Percentiles rank a stretch among this genome's conserved stretches.
Evolutionary conservation across 2,329 filamentous ascomycete species (phyloP).

Genomic region (Pseudocercospora pini-densiflorae): DNA sequence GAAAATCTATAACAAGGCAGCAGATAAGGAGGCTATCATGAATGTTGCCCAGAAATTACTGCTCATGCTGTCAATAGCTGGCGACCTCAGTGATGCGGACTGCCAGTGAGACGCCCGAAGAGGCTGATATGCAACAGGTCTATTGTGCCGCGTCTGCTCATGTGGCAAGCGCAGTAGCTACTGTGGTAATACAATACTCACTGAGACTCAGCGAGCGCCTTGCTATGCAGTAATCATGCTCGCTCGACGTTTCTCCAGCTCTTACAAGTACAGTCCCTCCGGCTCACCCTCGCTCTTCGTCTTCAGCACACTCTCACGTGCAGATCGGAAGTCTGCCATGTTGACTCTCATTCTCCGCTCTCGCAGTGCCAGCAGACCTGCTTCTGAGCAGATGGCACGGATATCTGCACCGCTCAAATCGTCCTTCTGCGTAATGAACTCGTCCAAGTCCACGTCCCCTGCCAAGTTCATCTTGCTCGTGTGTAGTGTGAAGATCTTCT

Average conservation of each 20-base stretch:
- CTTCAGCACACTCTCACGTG: conserved; percentile 91
- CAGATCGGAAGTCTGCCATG: conserved; percentile 96
- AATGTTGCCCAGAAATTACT: too few species aligned
- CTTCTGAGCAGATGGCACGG: conserved; percentile 98
- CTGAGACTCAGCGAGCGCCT: conserved; percentile 6
- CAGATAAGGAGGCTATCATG: background rate
- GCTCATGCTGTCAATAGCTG: background rate
- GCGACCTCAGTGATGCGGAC: background rate
- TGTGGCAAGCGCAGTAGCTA: conserved; percentile 21
- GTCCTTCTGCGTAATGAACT: conserved; percentile 98
- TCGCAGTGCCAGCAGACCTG: conserved; percentile 88
- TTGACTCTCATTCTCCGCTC: conserved; percentile 98
- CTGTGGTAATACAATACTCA: conserved; percentile 14
- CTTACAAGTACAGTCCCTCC: conserved; percentile 98
- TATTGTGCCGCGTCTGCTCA: background rate
- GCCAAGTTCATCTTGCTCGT: conserved; percentile 98
- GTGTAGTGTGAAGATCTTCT: conserved; percentile 98
- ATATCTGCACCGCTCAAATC: conserved; percentile 97
- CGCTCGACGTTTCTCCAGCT: conserved; percentile 48
- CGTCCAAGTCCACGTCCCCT: conserved; percentile 96
- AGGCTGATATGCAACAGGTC: background rate
- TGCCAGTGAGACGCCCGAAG: background rate
- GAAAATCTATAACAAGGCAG: background rate
- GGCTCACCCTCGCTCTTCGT: conserved; percentile 99
- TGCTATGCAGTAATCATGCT: conserved; percentile 4